Base-by-base conservation (phyloP, 2,329 filamentous ascomycete species). In the Microdochium nivale region DNA sequence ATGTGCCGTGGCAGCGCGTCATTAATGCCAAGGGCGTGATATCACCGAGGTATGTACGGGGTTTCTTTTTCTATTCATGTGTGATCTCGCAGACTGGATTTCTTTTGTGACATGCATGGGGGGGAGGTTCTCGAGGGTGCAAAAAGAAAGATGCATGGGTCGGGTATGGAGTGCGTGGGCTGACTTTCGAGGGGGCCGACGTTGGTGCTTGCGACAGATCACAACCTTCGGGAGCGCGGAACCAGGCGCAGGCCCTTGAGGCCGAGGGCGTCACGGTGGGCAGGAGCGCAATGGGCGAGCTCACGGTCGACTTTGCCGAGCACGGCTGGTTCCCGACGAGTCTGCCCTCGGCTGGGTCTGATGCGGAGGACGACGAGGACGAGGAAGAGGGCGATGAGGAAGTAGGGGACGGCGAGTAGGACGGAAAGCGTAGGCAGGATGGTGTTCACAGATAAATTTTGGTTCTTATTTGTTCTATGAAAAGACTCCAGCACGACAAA, bases 1-100 rank as follows among this genome's bases (percentile, higher is more conserved):
- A 86, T 57, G 92, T 97, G 3, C 92, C 92, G 0, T 97, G 92
- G 92, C 92, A 97, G 73, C 77, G 94, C 53, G 88, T 97, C 54
- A 87, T 97, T 65, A 96, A 92, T 67, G 74, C 88, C 14, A 92
- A 88, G 68, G 91, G 92, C 23, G 75, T 82, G 53, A 95, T 97
- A 58, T 95, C 90, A 46, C 87, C 87, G 8, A 81, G 91, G 89
- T 92, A 48, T 4, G 35, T n/a, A n/a, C n/a, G n/a, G n/a, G n/a
- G n/a, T n/a, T 21, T 57, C 49, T 3, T 33, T 27, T 14, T 11
- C 30, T 3, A 21, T 14, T 48, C 5, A 25, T 24, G 23, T 16
- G 27, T 10, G 46, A 10, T 21, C 23, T n/a, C n/a, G n/a, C n/a
- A n/a, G n/a, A n/a, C n/a, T n/a, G n/a, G n/a, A n/a, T n/a, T n/a